Conservation (phyloP, 164 flowering plant genomes). For the Akebia trifoliata region DNA sequence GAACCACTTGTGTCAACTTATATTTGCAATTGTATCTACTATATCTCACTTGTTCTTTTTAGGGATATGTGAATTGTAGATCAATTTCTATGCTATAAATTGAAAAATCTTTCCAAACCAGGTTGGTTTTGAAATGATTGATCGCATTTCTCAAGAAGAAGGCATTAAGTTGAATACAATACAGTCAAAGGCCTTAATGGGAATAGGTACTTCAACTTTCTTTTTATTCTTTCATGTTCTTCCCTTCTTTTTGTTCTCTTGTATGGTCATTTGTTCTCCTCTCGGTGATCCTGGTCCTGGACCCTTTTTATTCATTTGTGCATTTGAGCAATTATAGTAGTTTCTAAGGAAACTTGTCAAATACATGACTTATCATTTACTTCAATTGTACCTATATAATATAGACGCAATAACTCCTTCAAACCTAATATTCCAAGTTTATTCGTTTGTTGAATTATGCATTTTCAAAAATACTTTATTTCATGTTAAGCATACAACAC, state of each 20-base stretch:
- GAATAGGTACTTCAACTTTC: constrained; percentile 56
- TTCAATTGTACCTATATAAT: too few relatives aligned
- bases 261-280: background rate
- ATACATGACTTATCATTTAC: background rate
- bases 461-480: too few relatives aligned
- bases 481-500: too few relatives aligned
- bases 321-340: background rate
- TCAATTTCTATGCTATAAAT: too few relatives aligned
- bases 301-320: background rate
- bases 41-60: background rate
- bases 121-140: constrained; percentile 99
- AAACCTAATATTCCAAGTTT: too few relatives aligned
- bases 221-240: background rate
- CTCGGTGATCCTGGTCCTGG: background rate
- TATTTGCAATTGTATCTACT: background rate
- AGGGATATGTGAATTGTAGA: too few relatives aligned
- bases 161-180: constrained; percentile 82
- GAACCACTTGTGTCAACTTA: background rate
- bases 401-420: too few relatives aligned
- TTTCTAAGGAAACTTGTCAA: background rate
- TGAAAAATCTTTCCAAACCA: constrained; percentile 20
- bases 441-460: too few relatives aligned
- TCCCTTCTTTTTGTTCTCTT: background rate
- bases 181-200: constrained; percentile 88
- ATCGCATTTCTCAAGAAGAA: constrained; percentile 60